Conservation (phyloP, 2,329 filamentous ascomycete species). For the Colletotrichum sp. region DNA sequence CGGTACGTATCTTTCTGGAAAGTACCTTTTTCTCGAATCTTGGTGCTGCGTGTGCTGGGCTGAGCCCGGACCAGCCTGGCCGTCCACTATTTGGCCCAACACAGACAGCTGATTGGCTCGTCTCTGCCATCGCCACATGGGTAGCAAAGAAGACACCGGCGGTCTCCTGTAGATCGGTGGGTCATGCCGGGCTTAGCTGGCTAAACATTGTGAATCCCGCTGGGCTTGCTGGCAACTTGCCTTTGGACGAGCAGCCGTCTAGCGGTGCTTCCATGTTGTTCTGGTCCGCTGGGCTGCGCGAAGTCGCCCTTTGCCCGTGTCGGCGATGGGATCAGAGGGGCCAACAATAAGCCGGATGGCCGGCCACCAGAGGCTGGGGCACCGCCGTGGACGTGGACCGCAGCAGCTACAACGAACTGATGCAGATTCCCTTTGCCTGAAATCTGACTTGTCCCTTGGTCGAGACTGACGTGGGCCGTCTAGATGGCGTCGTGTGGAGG, state of each 20-base stretch:
- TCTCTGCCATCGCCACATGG: constrained; percentile 9
- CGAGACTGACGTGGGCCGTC: not conserved
- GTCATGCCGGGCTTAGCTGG: constrained; percentile 8
- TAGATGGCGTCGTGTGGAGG: not conserved
- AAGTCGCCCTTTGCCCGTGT: not conserved
- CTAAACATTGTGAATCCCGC: not conserved
- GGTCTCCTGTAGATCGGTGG: constrained; percentile 21
- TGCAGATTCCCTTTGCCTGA: not conserved
- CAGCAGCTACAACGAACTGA: not conserved
- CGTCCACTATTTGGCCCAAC: not conserved
- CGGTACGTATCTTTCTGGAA: not conserved
- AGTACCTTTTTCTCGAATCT: not conserved
- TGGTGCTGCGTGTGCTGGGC: not conserved
- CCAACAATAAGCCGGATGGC: not conserved
- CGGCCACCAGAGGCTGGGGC: not conserved
- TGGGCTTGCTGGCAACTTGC: not conserved
- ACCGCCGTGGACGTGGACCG: not conserved
- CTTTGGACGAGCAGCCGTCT: not conserved
- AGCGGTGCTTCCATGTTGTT: not conserved
- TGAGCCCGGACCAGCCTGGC: constrained; percentile 1
- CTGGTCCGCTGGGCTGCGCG: not conserved
- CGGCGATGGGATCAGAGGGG: not conserved
- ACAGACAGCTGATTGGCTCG: not conserved
- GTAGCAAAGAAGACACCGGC: not conserved
- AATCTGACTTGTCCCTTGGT: not conserved